Evolutionary conservation across 345 rosid genomes (phyloP), one percentile per base, ranked within the genome.

Genomic region (Excoecaria agallocha): DNA sequence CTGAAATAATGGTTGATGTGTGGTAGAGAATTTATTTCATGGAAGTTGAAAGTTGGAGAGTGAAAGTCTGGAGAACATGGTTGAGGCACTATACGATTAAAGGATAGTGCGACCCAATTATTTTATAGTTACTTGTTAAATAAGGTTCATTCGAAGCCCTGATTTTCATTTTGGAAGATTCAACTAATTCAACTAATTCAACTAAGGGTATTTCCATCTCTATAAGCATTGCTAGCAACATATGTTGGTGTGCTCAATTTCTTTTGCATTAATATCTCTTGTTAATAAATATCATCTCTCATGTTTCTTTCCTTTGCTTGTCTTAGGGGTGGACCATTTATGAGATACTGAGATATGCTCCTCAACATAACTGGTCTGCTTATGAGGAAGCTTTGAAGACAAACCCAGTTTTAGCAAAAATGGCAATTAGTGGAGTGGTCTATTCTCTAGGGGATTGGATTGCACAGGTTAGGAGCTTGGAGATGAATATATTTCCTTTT

Each of bases 391-490:
- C 94, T 56, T 78, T 94, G 55, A 91, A 85, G 85, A 70, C 77
- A 61, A 91, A 92, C 65, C 98, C 98, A 0, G 93, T 94, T 80
- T 80, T 92, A 30, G 98, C 98, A 0, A 94, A 94, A 87, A 94
- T 94, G 98, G 80, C 85, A 22, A 94, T 94, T 25, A 92, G 98
- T 76, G 98, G 98, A 74, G 90, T 89, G 77, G 97, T 94, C 2
- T 94, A 92, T 69, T 92, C 97, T 20, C 19, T 92, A 16, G 98
- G 99, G 59, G 99, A 94, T 78, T 94, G 99, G 99, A 91, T 94
- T 68, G 98, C 98, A 22, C 98, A 92, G 96, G 97, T 90, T 60
- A 49, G 84, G 72, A 48, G n/a, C 41, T 68, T 9, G 22, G 11
- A 19, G 69, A 77, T 49, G 41, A 38, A 59, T 46, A 17, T 54